Conservation (phyloP, 2,329 filamentous ascomycete genomes). For the Eutypella sp. region DNA sequence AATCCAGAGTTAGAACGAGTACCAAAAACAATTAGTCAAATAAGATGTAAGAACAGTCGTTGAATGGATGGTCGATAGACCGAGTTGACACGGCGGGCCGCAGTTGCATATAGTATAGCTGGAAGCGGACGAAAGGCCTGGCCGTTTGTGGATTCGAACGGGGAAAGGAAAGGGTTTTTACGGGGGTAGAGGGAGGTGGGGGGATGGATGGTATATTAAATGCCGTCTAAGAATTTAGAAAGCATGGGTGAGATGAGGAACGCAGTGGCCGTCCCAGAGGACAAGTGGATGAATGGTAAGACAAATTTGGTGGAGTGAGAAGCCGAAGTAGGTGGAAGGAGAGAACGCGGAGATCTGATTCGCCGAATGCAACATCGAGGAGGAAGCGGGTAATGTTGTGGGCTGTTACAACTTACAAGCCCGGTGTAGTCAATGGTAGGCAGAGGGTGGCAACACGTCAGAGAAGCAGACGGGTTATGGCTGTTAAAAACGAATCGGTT, state of each 20-base stretch:
- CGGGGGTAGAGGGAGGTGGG: slow-evolving; percentile 40
- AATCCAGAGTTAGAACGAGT: slow-evolving; percentile 35
- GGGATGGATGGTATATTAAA: slow-evolving; percentile 28
- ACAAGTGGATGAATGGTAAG: slow-evolving; percentile 18
- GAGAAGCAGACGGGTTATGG: slow-evolving; percentile 28
- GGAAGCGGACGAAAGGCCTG: slow-evolving; percentile 30
- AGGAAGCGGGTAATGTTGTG: slow-evolving; percentile 24
- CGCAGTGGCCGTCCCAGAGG: slow-evolving; percentile 18
- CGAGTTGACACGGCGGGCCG: slow-evolving; percentile 25
- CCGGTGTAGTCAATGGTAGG: slow-evolving; percentile 26
- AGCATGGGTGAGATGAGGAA: slow-evolving; percentile 11
- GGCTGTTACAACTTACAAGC: slow-evolving; percentile 26
- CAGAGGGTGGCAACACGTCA: slow-evolving; percentile 31
- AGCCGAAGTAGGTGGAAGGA: slow-evolving; percentile 3
- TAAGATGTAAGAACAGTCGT: slow-evolving; percentile 12
- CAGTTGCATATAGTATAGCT: slow-evolving; percentile 27
- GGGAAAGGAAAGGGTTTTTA: slow-evolving; percentile 24
- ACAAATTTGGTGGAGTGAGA: slow-evolving; percentile 20
- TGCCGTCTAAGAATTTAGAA: slow-evolving; percentile 3
- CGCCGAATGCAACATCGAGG: background rate
- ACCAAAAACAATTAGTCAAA: slow-evolving; percentile 15
- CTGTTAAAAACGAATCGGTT: slow-evolving; percentile 20
- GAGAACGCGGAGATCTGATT: slow-evolving; percentile 5
- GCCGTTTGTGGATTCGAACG: slow-evolving; percentile 40
- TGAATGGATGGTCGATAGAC: slow-evolving; percentile 12